Evolutionary conservation across 1,284 basidiomycete genomes (phyloP), one percentile per base, ranked within the genome.

Genomic region (Filobasidium uniguttulatum): DNA sequence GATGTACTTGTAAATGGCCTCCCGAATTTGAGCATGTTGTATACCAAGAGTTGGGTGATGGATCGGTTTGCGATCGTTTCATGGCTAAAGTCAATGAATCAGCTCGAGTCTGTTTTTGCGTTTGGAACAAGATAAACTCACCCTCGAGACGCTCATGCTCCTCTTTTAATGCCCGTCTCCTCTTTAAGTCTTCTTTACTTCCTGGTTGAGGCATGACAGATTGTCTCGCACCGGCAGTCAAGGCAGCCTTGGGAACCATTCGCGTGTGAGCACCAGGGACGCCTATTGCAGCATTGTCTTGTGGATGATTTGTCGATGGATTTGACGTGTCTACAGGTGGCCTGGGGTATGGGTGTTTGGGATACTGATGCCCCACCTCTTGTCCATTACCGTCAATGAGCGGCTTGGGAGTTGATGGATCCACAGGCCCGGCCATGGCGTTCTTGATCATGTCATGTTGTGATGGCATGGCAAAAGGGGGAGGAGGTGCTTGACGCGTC

Each of bases 41-140:
- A 15, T 28, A 43, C 40, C 40, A 43, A 28, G 40, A 43, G 40
- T 23, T 26, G 15, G 40, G 40, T 28, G 40, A 43, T 28, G 40
- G 26, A 8, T 10, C 36, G 3, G 36, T 22, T 22, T 43, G 40
- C 10, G 26, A 10, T 43, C 26, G 40, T 26, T 29, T 43, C 15
- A 19, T 14, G 4, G 40, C 40, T 43, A 20, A n/a, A 28, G n/a
- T n/a, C n/a, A n/a, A n/a, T n/a, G n/a, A n/a, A n/a, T n/a, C n/a
- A n/a, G n/a, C n/a, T n/a, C n/a, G n/a, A n/a, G n/a, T n/a, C n/a
- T n/a, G n/a, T n/a, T n/a, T n/a, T n/a, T n/a, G n/a, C n/a, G n/a
- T n/a, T n/a, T n/a, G n/a, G n/a, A n/a, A n/a, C n/a, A n/a, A n/a
- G n/a, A n/a, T n/a, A 33, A 19, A 43, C 40, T 43, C 40, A 43